Percentiles rank a stretch among this genome's conserved stretches.
Evolutionary conservation across 73 alveolate genomes (phyloP).

Genomic region (Paramecium sonneborni): DNA sequence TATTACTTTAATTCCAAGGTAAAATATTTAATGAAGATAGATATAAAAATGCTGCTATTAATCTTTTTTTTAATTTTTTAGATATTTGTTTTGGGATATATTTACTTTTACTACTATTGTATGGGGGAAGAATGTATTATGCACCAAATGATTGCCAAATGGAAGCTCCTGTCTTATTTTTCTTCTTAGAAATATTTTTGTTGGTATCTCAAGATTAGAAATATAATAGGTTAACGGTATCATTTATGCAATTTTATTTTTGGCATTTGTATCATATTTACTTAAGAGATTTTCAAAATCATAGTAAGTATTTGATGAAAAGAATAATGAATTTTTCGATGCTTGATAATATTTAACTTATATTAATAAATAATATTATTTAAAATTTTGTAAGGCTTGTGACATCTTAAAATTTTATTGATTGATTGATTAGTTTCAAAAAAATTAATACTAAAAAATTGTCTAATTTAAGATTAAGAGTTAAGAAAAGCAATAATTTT

Average conservation of each 20-base stretch:
- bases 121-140: background rate
- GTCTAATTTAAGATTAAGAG: no score
- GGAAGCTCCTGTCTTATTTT: background rate
- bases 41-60: conserved; percentile 61
- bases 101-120: background rate
- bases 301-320: background rate
- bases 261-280: conserved; percentile 12
- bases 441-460: no score
- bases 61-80: conserved; percentile 54
- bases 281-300: conserved; percentile 32
- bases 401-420: background rate
- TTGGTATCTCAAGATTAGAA: background rate
- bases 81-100: conserved; percentile 48
- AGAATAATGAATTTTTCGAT: conserved; percentile 19
- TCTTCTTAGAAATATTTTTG: background rate
- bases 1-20: conserved; percentile 60
- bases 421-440: background rate
- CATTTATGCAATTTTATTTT: background rate
- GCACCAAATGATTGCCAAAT: background rate
- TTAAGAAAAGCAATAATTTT: no score
- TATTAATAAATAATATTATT: background rate
- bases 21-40: background rate
- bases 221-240: conserved; percentile 43
- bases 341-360: background rate
- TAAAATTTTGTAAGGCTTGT: background rate